These are phyloP conservation scores for Colletotrichum kahawae DNA, from an alignment of 2,329 filamentous ascomycete genomes.

Conservation along the genomic window DNA sequence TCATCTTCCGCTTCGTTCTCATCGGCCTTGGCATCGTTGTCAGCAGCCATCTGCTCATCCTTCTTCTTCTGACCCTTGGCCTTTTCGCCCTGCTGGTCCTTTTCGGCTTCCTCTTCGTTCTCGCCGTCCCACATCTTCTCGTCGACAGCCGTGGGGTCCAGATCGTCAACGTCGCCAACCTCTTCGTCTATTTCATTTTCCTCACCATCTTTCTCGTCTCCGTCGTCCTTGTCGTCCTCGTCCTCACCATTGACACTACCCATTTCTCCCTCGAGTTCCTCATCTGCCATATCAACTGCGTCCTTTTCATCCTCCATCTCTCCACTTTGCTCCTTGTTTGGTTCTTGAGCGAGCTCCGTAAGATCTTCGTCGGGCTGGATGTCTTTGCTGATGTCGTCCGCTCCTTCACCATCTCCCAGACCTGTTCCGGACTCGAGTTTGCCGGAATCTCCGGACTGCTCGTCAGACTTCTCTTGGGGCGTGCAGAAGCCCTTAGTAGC, in stretches of 20 bases:
- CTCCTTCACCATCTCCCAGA: slow-evolving; percentile 92
- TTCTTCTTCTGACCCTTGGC: slow-evolving; percentile 72
- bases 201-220: slow-evolving; percentile 68
- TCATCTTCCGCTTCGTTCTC: slow-evolving; percentile 47
- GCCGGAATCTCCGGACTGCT: slow-evolving; percentile 71
- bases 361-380: slow-evolving; percentile 93
- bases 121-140: slow-evolving; percentile 99
- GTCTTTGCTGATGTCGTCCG: slow-evolving; percentile 97
- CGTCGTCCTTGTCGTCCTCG: slow-evolving; percentile 63
- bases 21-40: slow-evolving; percentile 59
- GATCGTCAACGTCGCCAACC: slow-evolving; percentile 86
- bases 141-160: slow-evolving; percentile 88
- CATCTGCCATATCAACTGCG: slow-evolving; percentile 89
- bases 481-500: slow-evolving; percentile 89
- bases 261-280: slow-evolving; percentile 88
- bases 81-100: slow-evolving; percentile 79
- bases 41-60: slow-evolving; percentile 63
- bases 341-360: slow-evolving; percentile 86
- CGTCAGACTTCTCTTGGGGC: slow-evolving; percentile 79
- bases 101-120: slow-evolving; percentile 77
- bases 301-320: slow-evolving; percentile 83
- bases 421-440: slow-evolving; percentile 92
- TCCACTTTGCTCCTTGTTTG: slow-evolving; percentile 66
- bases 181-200: slow-evolving; percentile 87
- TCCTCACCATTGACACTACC: slow-evolving; percentile 68